Evolutionary conservation across 306 rosid species (phyloP), one percentile per base, ranked within the genome.

Genomic region (Mimosa bimucronata): DNA sequence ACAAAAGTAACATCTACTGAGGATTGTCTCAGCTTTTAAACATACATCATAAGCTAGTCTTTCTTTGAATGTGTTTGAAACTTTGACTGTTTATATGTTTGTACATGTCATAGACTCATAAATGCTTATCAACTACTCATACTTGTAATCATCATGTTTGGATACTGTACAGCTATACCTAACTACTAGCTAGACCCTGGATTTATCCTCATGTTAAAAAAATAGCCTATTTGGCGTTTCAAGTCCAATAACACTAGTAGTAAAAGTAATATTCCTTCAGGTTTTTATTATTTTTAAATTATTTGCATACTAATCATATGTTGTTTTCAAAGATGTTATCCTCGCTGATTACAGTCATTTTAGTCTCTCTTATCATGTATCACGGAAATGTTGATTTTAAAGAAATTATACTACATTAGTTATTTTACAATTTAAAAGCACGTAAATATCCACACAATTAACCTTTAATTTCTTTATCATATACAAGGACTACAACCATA

Each of bases 81-180:
- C 13, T 55, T 55, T 55, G 66, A 60, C 66, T 18, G 23, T 60
- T 60, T 25, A 12, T 60, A 60, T 60, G 66, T 25, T 60, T 26
- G 34, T 25, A 25, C 31, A 69, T 25, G 72, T 90, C 91, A 37
- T 21, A 3, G 29, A 67, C 16, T 41, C 30, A 10, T 38, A 68
- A 68, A 68, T 40, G 40, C 60, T 45, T 45, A 7, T 37, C n/a
- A 58, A 23, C 65, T 0, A 58, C 34, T 25, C 31, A 23, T 21
- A 3, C 7, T 26, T 12, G 18, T 60, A 60, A 60, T 25, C 7
- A 26, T 60, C 19, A 60, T 60, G 37, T 25, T 26, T 25, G 18
- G 8, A 26, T 11, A 25, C 65, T 23, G 15, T 23, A 23, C 29
- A 21, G 26, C 46, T 44, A 11, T 14, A 16, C 38, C 3, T 5